Evolutionary conservation across 345 rosid genomes (phyloP), one percentile per base, ranked within the genome.

Genomic region (Lepidium aucheri): DNA sequence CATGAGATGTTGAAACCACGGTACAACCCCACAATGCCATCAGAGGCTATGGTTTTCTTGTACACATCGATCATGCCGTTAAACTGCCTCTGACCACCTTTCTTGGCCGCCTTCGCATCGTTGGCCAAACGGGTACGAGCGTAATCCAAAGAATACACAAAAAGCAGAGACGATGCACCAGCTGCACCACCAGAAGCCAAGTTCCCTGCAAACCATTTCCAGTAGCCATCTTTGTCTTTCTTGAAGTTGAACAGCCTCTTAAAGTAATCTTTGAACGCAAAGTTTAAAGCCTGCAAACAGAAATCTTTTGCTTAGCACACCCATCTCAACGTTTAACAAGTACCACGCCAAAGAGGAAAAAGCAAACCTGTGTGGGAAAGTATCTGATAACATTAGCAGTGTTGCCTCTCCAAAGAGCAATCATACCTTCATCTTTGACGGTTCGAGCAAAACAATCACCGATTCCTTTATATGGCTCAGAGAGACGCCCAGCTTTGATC

Each of bases 161-260:
- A 87, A 9, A 90, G 81, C 36, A 84, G 87, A 64, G 95, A 90
- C 33, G 97, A 79, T 9, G 97, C 97, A 76, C 97, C 97, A 74
- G 97, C 97, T 35, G 86, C 88, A 52, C 97, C 97, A 20, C 97
- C 97, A 14, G 97, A 90, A 2, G 77, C 97, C 80, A 90, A 78
- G 78, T 90, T 90, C 28, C 95, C 97, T 15, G 87, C 97, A 77
- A 90, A 90, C 97, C 97, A 90, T 30, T 83, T 87, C 97, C 97
- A 90, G 71, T 90, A 90, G 53, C 95, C 95, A 76, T 86, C 89
- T 60, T 61, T 88, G 77, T 89, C 96, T 76, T 89, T 89, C 95
- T 85, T 89, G 83, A 87, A 87, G 86, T 89, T 89, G 59, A 89
- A 89, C 49, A 85, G 75, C 68, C 88, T 83, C 84, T 90, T 90